These are phyloP conservation scores for Perkinsus chesapeaki DNA, from an alignment of 169 alveolate genomes.

Conservation along the genomic window DNA sequence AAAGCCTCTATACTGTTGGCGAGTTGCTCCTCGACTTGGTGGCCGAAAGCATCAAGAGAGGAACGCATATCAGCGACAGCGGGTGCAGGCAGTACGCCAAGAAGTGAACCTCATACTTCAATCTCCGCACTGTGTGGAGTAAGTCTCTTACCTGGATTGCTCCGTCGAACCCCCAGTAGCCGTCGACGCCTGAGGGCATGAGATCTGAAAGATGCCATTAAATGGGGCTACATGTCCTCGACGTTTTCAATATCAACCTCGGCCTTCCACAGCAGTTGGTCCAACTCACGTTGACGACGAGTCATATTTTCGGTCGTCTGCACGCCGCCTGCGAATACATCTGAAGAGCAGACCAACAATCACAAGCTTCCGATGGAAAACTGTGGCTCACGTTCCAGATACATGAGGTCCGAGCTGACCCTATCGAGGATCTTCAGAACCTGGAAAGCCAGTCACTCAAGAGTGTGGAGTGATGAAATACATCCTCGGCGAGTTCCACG, in stretches of 20 bases:
- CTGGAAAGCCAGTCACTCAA: background rate
- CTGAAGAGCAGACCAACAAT: background rate
- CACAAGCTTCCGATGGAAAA: background rate
- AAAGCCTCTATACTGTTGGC: background rate
- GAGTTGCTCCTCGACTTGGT: background rate
- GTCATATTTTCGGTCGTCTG: background rate
- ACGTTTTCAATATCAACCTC: conserved; percentile 49
- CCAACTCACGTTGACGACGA: background rate
- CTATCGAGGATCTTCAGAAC: background rate
- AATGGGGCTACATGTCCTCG: conserved; percentile 23
- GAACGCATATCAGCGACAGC: background rate
- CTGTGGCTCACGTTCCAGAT: background rate
- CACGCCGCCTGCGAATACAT: background rate
- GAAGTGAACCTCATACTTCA: background rate
- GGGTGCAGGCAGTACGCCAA: background rate
- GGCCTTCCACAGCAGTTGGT: conserved; percentile 49
- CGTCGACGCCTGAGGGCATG: background rate
- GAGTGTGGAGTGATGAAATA: background rate
- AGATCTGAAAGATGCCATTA: background rate
- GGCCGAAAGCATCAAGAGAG: background rate
- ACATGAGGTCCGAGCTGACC: background rate
- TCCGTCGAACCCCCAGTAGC: background rate
- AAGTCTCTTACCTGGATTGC: background rate
- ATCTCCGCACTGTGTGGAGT: background rate
- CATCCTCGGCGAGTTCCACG: conserved; percentile 18